Conservation (phyloP, 2,329 filamentous ascomycete genomes). For the Zymoseptoria ardabiliae region DNA sequence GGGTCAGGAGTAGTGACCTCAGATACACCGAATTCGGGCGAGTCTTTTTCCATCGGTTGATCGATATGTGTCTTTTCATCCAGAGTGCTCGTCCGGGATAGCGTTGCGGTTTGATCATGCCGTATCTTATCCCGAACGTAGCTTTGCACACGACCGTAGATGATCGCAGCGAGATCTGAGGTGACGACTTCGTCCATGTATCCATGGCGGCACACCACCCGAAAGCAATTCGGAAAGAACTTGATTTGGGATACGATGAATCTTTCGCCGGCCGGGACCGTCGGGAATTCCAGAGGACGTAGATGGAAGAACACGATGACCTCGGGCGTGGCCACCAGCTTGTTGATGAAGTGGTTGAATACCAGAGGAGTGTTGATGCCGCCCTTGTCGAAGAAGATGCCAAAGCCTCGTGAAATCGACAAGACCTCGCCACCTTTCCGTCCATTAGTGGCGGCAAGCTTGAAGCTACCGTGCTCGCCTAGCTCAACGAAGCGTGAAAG, state of each 20-base stretch:
- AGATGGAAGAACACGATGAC: conserved; percentile 70
- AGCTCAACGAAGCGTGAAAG: conserved; percentile 40
- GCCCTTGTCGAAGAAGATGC: conserved; percentile 73
- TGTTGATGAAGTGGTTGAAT: conserved; percentile 65
- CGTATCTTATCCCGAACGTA: conserved; percentile 12
- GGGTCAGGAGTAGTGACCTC: not conserved
- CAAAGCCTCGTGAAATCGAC: conserved; percentile 47
- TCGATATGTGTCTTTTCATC: not conserved
- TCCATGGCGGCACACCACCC: conserved; percentile 62
- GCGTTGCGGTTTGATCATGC: not conserved
- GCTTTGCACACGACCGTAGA: conserved; percentile 48
- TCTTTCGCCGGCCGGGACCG: conserved; percentile 42
- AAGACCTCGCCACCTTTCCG: conserved; percentile 30
- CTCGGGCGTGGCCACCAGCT: conserved; percentile 60
- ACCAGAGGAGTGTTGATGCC: conserved; percentile 58
- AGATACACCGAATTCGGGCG: not conserved
- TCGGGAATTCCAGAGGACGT: conserved; percentile 54
- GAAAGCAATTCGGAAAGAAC: conserved; percentile 55
- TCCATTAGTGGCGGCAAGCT: conserved; percentile 6
- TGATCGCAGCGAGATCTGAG: conserved; percentile 52
- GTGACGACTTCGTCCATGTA: conserved; percentile 66
- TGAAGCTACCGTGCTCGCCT: conserved; percentile 23
- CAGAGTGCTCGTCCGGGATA: not conserved
- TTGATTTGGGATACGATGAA: conserved; percentile 41
- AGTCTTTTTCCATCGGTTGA: not conserved